Conservation (phyloP, 306 rosid species). For the Echinosophora koreensis region DNA sequence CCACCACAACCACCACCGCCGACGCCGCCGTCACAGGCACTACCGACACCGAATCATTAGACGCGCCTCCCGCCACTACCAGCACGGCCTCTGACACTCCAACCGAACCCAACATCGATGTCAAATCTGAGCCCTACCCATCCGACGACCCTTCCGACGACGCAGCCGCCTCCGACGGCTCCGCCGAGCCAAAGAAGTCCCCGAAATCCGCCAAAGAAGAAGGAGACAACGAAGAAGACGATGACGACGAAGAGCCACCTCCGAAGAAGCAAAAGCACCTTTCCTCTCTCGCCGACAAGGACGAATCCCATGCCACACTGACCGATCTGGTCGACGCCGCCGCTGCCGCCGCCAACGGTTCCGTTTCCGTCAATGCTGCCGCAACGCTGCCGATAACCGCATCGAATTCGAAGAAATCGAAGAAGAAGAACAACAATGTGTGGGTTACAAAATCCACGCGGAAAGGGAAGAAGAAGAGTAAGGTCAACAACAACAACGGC, state of each 20-base stretch:
- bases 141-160: constrained; percentile 77
- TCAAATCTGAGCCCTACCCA: constrained; percentile 66
- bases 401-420: constrained; percentile 73
- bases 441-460: constrained; percentile 91
- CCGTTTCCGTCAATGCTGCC: not conserved
- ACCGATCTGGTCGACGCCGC: not conserved
- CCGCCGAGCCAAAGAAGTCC: constrained; percentile 53
- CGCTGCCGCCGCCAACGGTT: constrained; percentile 41
- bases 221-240: constrained; percentile 65
- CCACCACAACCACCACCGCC: constrained; percentile 14
- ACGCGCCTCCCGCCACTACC: constrained; percentile 41
- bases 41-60: constrained; percentile 45
- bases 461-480: constrained; percentile 90
- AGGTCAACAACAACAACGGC: constrained; percentile 57
- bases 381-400: constrained; percentile 13
- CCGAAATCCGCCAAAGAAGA: constrained; percentile 54
- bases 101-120: constrained; percentile 57
- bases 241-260: constrained; percentile 72
- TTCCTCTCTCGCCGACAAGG: constrained; percentile 64
- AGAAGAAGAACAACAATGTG: constrained; percentile 91
- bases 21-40: not conserved
- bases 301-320: constrained; percentile 41
- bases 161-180: constrained; percentile 62
- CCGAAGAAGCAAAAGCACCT: constrained; percentile 88
- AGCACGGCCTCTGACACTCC: constrained; percentile 57